Evolutionary conservation across 768 basidiomycete genomes (phyloP).

Genomic region (Trametes cingulata): DNA sequence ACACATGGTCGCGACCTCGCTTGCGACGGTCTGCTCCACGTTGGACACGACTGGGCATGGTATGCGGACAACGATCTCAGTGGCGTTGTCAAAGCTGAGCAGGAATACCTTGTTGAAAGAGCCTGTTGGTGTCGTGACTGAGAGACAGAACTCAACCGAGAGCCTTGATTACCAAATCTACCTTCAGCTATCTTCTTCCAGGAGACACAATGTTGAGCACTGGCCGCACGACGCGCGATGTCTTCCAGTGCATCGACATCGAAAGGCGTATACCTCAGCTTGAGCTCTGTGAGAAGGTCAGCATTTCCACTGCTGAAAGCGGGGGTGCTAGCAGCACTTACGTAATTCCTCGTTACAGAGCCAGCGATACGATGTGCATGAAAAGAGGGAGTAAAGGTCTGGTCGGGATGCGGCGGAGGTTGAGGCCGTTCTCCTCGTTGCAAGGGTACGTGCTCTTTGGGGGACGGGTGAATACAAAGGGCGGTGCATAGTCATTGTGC

Average conservation of each 20-base stretch:
- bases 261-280: not conserved
- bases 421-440: too few relatives aligned
- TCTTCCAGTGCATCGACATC: not conserved
- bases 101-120: conserved; percentile 5
- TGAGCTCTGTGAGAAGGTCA: not conserved
- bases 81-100: conserved; percentile 2
- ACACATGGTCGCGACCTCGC: conserved; percentile 9
- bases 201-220: not conserved
- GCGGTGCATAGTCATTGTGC: too few relatives aligned
- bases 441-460: too few relatives aligned
- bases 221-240: not conserved
- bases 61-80: not conserved
- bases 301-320: not conserved
- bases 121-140: not conserved
- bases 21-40: not conserved
- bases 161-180: not conserved
- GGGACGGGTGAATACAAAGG: too few relatives aligned
- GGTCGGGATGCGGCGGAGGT: too few relatives aligned
- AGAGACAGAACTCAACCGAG: not conserved
- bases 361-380: not conserved
- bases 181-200: conserved; percentile 3
- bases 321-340: not conserved
- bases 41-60: conserved; percentile 1
- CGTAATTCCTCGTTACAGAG: conserved; percentile 1
- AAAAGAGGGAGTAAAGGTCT: too few relatives aligned